phyloP scores from a whole-genome alignment of 768 basidiomycete species.

The Crassisporium funariophilum region DNA sequence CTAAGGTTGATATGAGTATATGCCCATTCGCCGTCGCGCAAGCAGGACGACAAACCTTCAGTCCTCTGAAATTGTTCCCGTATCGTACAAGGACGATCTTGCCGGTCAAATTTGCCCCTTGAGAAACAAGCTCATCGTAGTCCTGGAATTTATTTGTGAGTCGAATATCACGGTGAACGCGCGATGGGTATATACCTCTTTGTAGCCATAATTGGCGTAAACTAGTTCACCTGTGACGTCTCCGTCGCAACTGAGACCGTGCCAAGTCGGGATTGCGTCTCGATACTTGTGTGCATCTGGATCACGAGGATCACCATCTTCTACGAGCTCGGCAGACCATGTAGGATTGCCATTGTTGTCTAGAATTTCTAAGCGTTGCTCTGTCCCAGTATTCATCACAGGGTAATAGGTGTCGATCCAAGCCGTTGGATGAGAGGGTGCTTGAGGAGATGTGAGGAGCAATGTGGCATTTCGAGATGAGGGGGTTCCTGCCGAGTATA shows the following conservation, averaged over 20 bases:
- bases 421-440: conserved; percentile 53
- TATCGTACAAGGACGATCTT: conserved; percentile 82
- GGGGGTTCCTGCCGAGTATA: conserved; percentile 71
- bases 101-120: conserved; percentile 73
- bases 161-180: background rate
- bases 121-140: conserved; percentile 53
- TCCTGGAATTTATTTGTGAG: conserved; percentile 29
- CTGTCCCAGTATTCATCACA: conserved; percentile 76
- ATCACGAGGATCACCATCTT: conserved; percentile 72
- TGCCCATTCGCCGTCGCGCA: conserved; percentile 1
- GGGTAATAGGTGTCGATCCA: conserved; percentile 93
- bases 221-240: conserved; percentile 69
- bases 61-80: conserved; percentile 75
- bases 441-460: conserved; percentile 43
- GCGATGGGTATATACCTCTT: conserved; percentile 42
- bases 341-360: conserved; percentile 50
- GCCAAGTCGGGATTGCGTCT: conserved; percentile 78
- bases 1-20: conserved; percentile 35
- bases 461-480: conserved; percentile 72
- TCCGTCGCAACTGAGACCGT: conserved; percentile 80
- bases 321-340: conserved; percentile 75
- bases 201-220: conserved; percentile 81
- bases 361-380: conserved; percentile 68
- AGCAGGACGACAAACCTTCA: conserved; percentile 56
- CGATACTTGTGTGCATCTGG: conserved; percentile 68